A percentile compares a stretch with the other conserved stretches of the same genome.
These are phyloP conservation scores for Vitellaria paradoxa DNA, from an alignment of 179 eudicot species.

Conservation along the genomic window DNA sequence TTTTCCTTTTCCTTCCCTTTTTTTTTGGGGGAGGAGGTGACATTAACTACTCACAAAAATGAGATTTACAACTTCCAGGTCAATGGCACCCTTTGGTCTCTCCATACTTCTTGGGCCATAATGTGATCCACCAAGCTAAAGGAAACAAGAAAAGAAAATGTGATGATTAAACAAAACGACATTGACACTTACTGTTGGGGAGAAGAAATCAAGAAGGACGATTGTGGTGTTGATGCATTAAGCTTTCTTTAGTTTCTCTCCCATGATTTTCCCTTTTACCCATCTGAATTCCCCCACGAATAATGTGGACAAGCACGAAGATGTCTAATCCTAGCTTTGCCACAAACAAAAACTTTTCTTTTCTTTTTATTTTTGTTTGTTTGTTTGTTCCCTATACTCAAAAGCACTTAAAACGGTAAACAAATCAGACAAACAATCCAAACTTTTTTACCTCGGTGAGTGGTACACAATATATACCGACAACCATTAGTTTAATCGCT, in stretches of 20 bases:
- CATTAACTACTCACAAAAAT: too few relatives aligned
- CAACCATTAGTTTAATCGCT: conserved; percentile 1
- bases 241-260: conserved; percentile 3
- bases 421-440: conserved; percentile 9
- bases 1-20: too few relatives aligned
- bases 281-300: not conserved
- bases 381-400: not conserved
- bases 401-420: conserved; percentile 2
- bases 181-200: not conserved
- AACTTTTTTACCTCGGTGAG: not conserved
- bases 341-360: too few relatives aligned
- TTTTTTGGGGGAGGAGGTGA: too few relatives aligned
- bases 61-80: too few relatives aligned
- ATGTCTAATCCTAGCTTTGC: not conserved
- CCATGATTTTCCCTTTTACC: conserved; percentile 5
- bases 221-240: conserved; percentile 4
- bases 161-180: not conserved
- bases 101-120: not conserved
- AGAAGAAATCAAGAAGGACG: conserved; percentile 8
- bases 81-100: not conserved
- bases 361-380: too few relatives aligned
- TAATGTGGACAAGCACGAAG: not conserved
- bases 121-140: not conserved
- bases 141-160: not conserved
- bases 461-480: not conserved